Evolutionary conservation across 1,139 yeast genomes (phyloP).

Genomic region (Debaryomyces coudertii): DNA sequence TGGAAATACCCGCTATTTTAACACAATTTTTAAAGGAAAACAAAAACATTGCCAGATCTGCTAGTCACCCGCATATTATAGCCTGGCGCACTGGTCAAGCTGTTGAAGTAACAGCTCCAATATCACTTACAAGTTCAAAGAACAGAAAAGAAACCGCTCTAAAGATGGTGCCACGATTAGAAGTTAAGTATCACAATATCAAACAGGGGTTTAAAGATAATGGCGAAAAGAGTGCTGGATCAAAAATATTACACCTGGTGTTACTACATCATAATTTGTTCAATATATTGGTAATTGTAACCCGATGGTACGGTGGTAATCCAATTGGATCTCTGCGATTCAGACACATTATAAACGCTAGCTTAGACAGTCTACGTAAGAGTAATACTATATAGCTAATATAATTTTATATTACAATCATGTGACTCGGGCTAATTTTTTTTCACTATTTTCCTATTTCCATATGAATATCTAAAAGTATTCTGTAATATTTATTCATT

Average conservation of each 20-base stretch:
- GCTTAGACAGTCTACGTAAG: slow-evolving; percentile 43
- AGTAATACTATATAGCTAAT: slow-evolving; percentile 8
- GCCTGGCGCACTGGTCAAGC: slow-evolving; percentile 62
- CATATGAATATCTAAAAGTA: background rate
- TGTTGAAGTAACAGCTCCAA: background rate
- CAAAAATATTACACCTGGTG: slow-evolving; percentile 50
- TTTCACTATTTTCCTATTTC: background rate
- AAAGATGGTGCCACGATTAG: slow-evolving; percentile 10
- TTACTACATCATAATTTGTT: slow-evolving; percentile 49
- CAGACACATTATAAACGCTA: slow-evolving; percentile 59
- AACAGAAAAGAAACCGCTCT: background rate
- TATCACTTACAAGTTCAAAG: background rate
- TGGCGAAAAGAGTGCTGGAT: slow-evolving; percentile 72
- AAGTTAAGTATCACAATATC: slow-evolving; percentile 23
- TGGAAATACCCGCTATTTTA: slow-evolving; percentile 44
- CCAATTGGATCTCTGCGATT: slow-evolving; percentile 69
- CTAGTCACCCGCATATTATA: slow-evolving; percentile 67
- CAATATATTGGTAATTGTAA: slow-evolving; percentile 62
- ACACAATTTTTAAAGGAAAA: slow-evolving; percentile 35
- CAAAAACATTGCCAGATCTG: slow-evolving; percentile 49
- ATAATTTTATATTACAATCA: background rate
- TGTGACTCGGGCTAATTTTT: slow-evolving; percentile 5
- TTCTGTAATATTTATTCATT: background rate
- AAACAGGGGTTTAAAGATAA: slow-evolving; percentile 63
- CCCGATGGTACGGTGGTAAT: slow-evolving; percentile 75